Evolutionary conservation across 2,329 filamentous ascomycete species (phyloP).

Genomic region (Trichoderma pleuroti): DNA sequence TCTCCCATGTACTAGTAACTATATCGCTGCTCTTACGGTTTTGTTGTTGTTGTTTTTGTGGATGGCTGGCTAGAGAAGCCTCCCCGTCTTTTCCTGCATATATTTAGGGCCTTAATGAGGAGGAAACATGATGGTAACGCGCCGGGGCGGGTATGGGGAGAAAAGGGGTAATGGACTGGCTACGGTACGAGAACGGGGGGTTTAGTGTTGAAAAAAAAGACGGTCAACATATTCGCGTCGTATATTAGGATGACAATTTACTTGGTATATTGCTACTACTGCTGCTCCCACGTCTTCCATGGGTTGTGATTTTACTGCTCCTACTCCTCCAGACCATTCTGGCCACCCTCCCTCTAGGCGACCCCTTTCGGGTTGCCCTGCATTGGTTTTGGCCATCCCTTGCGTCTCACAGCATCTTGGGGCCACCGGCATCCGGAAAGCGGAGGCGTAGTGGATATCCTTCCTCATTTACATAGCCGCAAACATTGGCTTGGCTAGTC

Average conservation of each 20-base stretch:
- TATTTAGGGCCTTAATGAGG: constrained; percentile 19
- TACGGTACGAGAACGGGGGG: background rate
- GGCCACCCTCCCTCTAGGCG: background rate
- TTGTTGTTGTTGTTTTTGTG: background rate
- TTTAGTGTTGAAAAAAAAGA: background rate
- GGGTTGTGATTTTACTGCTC: background rate
- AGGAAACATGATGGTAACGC: constrained; percentile 1
- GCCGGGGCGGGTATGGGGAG: background rate
- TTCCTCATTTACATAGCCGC: no score
- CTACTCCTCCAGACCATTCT: background rate
- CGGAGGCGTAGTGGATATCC: no score
- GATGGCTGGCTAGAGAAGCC: background rate
- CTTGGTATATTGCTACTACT: background rate
- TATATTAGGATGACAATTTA: background rate
- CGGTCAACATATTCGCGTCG: background rate
- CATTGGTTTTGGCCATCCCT: constrained; percentile 1
- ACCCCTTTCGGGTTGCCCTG: constrained; percentile 3
- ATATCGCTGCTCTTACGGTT: background rate
- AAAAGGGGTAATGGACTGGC: background rate
- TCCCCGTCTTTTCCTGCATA: background rate
- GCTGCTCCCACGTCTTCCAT: background rate
- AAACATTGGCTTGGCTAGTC: constrained; percentile 1
- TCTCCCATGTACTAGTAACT: constrained; percentile 2
- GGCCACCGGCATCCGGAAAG: background rate
- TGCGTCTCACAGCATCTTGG: constrained; percentile 10